Percentiles rank a stretch among this genome's conserved stretches.
Evolutionary conservation across 2,329 filamentous ascomycete species (phyloP).

Genomic region (Colletotrichum sp.): DNA sequence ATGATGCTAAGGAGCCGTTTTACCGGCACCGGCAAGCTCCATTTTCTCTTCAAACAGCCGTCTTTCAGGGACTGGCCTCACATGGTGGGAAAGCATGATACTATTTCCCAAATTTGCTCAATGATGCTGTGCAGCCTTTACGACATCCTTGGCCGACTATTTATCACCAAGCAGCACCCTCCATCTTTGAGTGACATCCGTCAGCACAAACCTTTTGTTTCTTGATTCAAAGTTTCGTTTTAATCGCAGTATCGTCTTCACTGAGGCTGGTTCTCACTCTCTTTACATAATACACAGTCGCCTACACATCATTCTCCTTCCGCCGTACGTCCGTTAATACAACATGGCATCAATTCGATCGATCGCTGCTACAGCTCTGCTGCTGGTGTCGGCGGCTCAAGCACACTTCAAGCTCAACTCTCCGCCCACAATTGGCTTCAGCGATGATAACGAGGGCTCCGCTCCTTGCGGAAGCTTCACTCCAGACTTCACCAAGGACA

Average conservation of each 20-base stretch:
- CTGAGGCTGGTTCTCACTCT: background rate
- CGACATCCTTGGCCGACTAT: background rate
- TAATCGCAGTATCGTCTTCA: background rate
- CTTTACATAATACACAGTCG: background rate
- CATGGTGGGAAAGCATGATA: background rate
- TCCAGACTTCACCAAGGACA: slow-evolving; percentile 40
- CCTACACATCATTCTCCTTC: background rate
- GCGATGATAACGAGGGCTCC: slow-evolving; percentile 36
- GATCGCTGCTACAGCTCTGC: slow-evolving; percentile 26
- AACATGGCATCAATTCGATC: slow-evolving; percentile 27
- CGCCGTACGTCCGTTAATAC: background rate
- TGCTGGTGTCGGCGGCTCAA: slow-evolving; percentile 43
- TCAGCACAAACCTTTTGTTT: background rate
- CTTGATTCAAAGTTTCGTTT: background rate
- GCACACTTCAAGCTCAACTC: slow-evolving; percentile 61
- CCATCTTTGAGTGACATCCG: background rate
- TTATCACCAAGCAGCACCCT: background rate
- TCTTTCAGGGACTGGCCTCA: background rate
- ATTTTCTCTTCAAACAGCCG: background rate
- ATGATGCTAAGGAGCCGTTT: background rate
- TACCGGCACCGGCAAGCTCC: background rate
- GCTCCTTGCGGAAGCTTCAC: slow-evolving; percentile 51
- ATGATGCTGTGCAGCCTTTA: background rate
- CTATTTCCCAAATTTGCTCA: background rate
- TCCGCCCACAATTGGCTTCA: slow-evolving; percentile 51